A percentile compares a stretch with the other conserved stretches of the same genome.
These are phyloP conservation scores for Aspergillus sp. DNA, from an alignment of 2,329 filamentous ascomycete genomes.

Conservation along the genomic window DNA sequence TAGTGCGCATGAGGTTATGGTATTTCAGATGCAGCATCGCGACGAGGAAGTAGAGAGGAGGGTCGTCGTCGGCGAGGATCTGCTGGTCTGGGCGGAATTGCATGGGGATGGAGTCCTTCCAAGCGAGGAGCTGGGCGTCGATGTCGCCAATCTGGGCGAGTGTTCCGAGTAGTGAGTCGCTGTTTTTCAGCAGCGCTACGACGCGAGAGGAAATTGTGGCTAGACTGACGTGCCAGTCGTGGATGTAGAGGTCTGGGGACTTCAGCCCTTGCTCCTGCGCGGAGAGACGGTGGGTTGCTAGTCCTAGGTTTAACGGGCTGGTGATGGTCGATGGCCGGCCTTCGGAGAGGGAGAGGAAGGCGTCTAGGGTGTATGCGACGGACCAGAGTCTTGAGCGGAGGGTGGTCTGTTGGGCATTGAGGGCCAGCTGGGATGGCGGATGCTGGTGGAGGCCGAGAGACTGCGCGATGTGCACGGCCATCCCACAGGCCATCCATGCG, in stretches of 20 bases:
- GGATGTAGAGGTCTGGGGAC: not conserved
- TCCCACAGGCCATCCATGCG: conserved; percentile 2
- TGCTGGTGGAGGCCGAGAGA: not conserved
- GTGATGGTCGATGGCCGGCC: not conserved
- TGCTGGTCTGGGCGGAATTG: not conserved
- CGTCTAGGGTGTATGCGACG: not conserved
- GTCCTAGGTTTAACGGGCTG: not conserved
- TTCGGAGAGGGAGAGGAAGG: conserved; percentile 2
- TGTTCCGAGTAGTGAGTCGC: not conserved
- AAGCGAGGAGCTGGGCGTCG: not conserved
- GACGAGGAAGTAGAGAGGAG: not conserved
- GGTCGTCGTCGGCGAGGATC: not conserved
- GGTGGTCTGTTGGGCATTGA: not conserved
- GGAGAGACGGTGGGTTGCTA: too few relatives aligned
- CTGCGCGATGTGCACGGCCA: not conserved
- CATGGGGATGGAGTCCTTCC: conserved; percentile 1
- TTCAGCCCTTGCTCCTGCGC: too few relatives aligned
- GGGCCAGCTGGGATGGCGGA: not conserved
- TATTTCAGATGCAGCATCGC: conserved; percentile 1
- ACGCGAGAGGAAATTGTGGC: not conserved
- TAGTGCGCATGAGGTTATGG: conserved; percentile 1
- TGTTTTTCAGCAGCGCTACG: not conserved
- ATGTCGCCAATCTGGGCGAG: not conserved
- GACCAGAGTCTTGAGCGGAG: not conserved
- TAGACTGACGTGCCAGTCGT: conserved; percentile 1